These are phyloP conservation scores for Castanea mollissima DNA, from an alignment of 306 rosid genomes.

Conservation along the genomic window DNA sequence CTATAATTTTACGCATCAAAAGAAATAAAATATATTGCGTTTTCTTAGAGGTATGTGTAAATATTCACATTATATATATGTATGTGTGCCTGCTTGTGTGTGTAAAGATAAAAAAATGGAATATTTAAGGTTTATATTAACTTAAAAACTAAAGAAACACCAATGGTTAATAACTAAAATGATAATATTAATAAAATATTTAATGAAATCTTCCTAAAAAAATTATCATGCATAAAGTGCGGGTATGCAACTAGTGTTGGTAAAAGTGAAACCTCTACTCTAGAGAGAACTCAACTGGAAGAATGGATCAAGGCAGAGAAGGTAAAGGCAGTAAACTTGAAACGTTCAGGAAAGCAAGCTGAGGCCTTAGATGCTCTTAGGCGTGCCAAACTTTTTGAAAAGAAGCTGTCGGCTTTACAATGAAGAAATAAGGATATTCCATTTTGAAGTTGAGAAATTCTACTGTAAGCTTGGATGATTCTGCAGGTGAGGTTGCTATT, in stretches of 20 bases:
- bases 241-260: neutral
- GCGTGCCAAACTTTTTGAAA: slow-evolving; percentile 74
- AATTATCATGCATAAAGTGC: too few relatives aligned
- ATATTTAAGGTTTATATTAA: too few relatives aligned
- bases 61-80: too few relatives aligned
- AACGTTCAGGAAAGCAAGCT: slow-evolving; percentile 85
- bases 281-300: slow-evolving; percentile 67
- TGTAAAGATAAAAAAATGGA: too few relatives aligned
- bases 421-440: slow-evolving; percentile 32
- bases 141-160: too few relatives aligned
- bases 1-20: too few relatives aligned
- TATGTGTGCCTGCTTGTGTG: too few relatives aligned
- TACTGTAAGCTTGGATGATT: slow-evolving; percentile 13
- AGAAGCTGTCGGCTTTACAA: slow-evolving; percentile 50
- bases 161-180: too few relatives aligned
- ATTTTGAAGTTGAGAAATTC: slow-evolving; percentile 23
- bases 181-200: too few relatives aligned
- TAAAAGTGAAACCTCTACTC: slow-evolving; percentile 39
- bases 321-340: slow-evolving; percentile 73
- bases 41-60: too few relatives aligned
- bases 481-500: slow-evolving; percentile 3
- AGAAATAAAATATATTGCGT: too few relatives aligned
- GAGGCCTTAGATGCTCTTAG: slow-evolving; percentile 96
- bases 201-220: too few relatives aligned
- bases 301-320: slow-evolving; percentile 90